Conservation (phyloP, 805 yeast species). For the Yarrowia bubula region DNA sequence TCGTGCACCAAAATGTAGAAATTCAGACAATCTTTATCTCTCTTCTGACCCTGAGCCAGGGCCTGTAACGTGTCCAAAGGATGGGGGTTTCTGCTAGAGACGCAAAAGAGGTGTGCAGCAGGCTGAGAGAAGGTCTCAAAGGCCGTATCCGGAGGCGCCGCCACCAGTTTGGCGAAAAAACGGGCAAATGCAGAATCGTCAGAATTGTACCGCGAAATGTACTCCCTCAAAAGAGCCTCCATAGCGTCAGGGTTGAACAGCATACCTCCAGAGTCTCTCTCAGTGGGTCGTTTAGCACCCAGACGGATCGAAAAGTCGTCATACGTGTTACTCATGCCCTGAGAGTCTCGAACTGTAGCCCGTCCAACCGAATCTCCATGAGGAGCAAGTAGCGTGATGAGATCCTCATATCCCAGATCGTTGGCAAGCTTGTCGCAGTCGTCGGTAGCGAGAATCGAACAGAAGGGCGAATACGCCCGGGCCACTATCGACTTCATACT, state of each 20-base stretch:
- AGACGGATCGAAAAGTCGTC: slow-evolving; percentile 50
- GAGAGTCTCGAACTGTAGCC: slow-evolving; percentile 51
- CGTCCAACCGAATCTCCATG: slow-evolving; percentile 50
- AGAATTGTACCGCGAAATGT: slow-evolving; percentile 22
- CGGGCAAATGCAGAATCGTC: slow-evolving; percentile 39
- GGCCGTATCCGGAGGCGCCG: slow-evolving; percentile 61
- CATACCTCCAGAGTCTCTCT: slow-evolving; percentile 42
- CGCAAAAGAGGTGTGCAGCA: slow-evolving; percentile 65
- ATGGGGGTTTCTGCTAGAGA: slow-evolving; percentile 57
- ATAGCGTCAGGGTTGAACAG: slow-evolving; percentile 27
- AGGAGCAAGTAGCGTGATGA: slow-evolving; percentile 49
- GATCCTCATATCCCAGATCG: slow-evolving; percentile 43
- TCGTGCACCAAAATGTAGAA: slow-evolving; percentile 53
- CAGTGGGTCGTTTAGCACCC: slow-evolving; percentile 7
- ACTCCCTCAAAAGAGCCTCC: slow-evolving; percentile 26
- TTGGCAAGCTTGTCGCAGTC: slow-evolving; percentile 47
- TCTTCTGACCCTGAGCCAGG: slow-evolving; percentile 47
- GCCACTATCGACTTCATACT: slow-evolving; percentile 47
- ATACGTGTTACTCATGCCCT: slow-evolving; percentile 49
- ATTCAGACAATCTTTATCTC: slow-evolving; percentile 59
- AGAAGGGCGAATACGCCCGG: slow-evolving; percentile 44
- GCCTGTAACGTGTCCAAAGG: slow-evolving; percentile 57
- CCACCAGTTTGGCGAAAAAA: slow-evolving; percentile 56
- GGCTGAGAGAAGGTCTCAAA: slow-evolving; percentile 90
- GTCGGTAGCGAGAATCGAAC: slow-evolving; percentile 39